These are phyloP conservation scores for Solanum chacoense DNA, from an alignment of 305 asterid genomes.

Conservation along the genomic window DNA sequence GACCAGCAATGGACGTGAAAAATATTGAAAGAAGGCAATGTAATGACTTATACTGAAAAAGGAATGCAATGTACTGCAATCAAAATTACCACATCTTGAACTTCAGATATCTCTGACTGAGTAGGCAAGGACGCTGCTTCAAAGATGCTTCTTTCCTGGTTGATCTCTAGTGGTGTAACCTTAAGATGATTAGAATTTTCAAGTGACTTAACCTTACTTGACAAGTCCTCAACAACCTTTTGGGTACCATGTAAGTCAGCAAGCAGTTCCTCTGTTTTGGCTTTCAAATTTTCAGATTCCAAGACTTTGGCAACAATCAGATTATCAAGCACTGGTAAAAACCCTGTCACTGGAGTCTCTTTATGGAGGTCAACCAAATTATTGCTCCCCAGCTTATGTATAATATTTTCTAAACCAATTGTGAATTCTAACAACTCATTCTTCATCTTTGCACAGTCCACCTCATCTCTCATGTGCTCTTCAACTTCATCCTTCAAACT, in stretches of 20 bases:
- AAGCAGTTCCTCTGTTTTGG: slow-evolving; percentile 60
- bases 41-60: background rate
- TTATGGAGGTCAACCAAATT: slow-evolving; percentile 42
- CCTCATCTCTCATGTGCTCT: slow-evolving; percentile 22
- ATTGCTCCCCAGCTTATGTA: slow-evolving; percentile 56
- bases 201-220: slow-evolving; percentile 55
- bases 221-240: slow-evolving; percentile 58
- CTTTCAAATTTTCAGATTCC: slow-evolving; percentile 61
- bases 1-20: background rate
- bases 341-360: slow-evolving; percentile 28
- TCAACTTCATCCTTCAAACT: slow-evolving; percentile 49
- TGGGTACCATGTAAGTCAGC: slow-evolving; percentile 54
- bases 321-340: slow-evolving; percentile 53
- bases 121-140: slow-evolving; percentile 37
- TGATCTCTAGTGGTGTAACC: slow-evolving; percentile 34
- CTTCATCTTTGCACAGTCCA: slow-evolving; percentile 33
- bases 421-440: slow-evolving; percentile 44
- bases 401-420: slow-evolving; percentile 47
- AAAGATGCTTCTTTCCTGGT: slow-evolving; percentile 49
- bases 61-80: background rate
- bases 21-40: background rate
- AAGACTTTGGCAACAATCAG: slow-evolving; percentile 33
- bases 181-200: slow-evolving; percentile 50
- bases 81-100: slow-evolving; percentile 68
- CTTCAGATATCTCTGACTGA: slow-evolving; percentile 87